Percentiles rank a stretch among this genome's conserved stretches.
These are phyloP conservation scores for Colletotrichum eleusines DNA, from an alignment of 2,329 filamentous ascomycete genomes.

Conservation along the genomic window DNA sequence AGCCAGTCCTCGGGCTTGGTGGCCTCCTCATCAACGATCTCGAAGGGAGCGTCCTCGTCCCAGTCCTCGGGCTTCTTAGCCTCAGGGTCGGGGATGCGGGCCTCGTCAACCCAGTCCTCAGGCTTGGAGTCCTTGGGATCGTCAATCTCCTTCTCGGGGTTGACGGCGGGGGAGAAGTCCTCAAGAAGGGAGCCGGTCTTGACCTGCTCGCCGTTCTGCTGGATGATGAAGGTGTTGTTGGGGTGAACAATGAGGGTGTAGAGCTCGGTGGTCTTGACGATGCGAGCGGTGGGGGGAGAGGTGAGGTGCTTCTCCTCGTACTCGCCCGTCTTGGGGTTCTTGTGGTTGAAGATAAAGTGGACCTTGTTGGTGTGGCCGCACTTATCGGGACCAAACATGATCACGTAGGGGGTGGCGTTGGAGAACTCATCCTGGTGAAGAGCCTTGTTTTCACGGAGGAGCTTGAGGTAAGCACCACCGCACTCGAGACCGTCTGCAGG, in stretches of 20 bases:
- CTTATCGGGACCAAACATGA: slow-evolving; percentile 99
- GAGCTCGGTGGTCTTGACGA: slow-evolving; percentile 91
- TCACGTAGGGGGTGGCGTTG: slow-evolving; percentile 96
- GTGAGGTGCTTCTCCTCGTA: slow-evolving; percentile 99
- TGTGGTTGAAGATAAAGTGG: slow-evolving; percentile 99
- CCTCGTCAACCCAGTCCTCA: slow-evolving; percentile 93
- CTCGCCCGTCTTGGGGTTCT: slow-evolving; percentile 99
- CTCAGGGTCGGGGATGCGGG: slow-evolving; percentile 90
- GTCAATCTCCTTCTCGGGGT: slow-evolving; percentile 94
- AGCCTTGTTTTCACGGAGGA: slow-evolving; percentile 96
- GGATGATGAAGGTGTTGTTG: slow-evolving; percentile 94
- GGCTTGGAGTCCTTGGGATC: slow-evolving; percentile 95
- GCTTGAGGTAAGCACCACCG: slow-evolving; percentile 99
- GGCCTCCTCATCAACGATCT: slow-evolving; percentile 94
- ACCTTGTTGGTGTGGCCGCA: slow-evolving; percentile 99
- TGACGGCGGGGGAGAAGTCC: slow-evolving; percentile 93
- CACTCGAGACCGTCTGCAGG: slow-evolving; percentile 88
- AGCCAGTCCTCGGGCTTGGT: slow-evolving; percentile 96
- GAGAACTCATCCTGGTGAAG: slow-evolving; percentile 98
- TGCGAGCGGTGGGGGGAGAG: slow-evolving; percentile 84
- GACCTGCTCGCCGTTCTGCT: slow-evolving; percentile 88
- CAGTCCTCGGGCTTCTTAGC: slow-evolving; percentile 98
- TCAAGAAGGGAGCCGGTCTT: slow-evolving; percentile 93
- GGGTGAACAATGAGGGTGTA: slow-evolving; percentile 98
- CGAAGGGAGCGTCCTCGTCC: slow-evolving; percentile 97